A percentile compares a stretch with the other conserved stretches of the same genome.
phyloP scores from a whole-genome alignment of 257 asterid genomes.

The Euphrasia confusa region DNA sequence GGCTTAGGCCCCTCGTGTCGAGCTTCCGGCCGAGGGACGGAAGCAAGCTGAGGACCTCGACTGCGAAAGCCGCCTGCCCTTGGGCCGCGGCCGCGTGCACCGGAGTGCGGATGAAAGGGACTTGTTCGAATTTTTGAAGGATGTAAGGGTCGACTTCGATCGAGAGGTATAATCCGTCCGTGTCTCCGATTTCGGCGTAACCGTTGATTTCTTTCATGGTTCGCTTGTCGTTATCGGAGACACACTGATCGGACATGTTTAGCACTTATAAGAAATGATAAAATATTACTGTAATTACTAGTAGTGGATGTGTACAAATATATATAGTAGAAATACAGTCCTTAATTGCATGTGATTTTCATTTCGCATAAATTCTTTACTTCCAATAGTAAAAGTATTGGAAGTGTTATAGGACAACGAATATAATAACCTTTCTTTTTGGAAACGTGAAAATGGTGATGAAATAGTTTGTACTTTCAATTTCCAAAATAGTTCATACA shows the following conservation, averaged over 20 bases:
- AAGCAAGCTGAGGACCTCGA: constrained; percentile 28
- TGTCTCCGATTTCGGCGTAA: background rate
- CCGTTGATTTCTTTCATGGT: background rate
- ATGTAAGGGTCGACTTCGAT: background rate
- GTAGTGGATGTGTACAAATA: background rate
- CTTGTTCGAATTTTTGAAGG: background rate
- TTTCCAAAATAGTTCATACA: no score
- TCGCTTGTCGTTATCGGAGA: background rate
- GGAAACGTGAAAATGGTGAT: no score
- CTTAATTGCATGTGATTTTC: background rate
- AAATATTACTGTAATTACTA: background rate
- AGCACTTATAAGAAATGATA: background rate
- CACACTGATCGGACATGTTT: background rate
- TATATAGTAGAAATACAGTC: background rate
- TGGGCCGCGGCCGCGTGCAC: constrained; percentile 25
- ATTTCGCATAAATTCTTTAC: background rate
- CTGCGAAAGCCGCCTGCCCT: constrained; percentile 18
- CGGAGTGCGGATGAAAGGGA: constrained; percentile 27
- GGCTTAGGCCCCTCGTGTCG: constrained; percentile 28
- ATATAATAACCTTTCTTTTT: background rate
- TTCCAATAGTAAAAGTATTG: background rate
- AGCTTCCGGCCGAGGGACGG: constrained; percentile 29
- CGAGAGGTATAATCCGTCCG: background rate
- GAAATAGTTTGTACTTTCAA: no score
- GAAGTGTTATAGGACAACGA: background rate